phyloP scores from a whole-genome alignment of 768 basidiomycete genomes.

The Auricularia sp. region DNA sequence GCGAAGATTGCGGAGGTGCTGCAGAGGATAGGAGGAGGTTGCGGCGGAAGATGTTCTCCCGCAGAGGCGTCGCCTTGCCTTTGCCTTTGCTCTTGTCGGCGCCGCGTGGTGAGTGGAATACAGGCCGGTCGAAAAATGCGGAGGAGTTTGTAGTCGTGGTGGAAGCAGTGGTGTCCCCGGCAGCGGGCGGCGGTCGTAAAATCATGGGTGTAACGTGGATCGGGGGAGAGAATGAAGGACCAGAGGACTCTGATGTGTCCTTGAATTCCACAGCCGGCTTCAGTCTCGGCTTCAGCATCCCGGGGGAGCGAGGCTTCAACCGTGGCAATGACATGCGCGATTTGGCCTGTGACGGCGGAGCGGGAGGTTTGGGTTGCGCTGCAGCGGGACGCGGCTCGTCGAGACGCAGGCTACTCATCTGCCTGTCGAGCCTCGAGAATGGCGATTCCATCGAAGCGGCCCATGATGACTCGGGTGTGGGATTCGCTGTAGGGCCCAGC shows the following conservation, averaged over 20 bases:
- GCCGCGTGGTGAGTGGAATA: background rate
- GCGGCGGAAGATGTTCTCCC: slow-evolving; percentile 42
- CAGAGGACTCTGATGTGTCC: background rate
- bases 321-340: background rate
- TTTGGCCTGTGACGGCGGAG: background rate
- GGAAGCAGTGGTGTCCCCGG: slow-evolving; percentile 9
- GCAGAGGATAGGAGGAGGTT: slow-evolving; percentile 32
- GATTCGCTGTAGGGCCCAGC: slow-evolving; percentile 29
- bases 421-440: slow-evolving; percentile 53
- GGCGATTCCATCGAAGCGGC: slow-evolving; percentile 67
- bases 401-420: slow-evolving; percentile 45
- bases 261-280: slow-evolving; percentile 15
- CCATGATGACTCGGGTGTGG: slow-evolving; percentile 51
- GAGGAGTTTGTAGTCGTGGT: background rate
- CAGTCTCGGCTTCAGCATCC: background rate
- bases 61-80: slow-evolving; percentile 31
- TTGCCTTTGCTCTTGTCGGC: slow-evolving; percentile 39
- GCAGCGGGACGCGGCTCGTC: slow-evolving; percentile 24
- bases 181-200: slow-evolving; percentile 12
- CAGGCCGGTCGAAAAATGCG: background rate
- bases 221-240: slow-evolving; percentile 14
- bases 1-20: slow-evolving; percentile 34
- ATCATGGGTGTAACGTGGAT: slow-evolving; percentile 5
- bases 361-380: background rate
- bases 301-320: background rate